Conservation (phyloP, 1,139 yeast genomes). For the Candida freyschussii region DNA sequence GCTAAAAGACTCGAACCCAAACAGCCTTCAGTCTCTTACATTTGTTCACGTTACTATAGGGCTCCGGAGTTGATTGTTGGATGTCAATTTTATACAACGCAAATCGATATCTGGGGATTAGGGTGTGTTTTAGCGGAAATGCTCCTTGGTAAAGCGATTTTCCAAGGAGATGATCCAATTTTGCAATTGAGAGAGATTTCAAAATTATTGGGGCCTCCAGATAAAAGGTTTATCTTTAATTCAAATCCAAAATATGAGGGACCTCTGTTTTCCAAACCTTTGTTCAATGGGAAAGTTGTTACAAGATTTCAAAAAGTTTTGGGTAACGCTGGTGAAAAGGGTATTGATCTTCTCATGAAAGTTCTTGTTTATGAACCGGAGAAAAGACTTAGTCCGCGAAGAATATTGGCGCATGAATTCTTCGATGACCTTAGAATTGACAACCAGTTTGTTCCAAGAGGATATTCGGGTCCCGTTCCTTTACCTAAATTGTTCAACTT, state of each 20-base stretch:
- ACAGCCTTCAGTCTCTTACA: slow-evolving; percentile 73
- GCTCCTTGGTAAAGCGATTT: slow-evolving; percentile 75
- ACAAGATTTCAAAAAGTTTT: slow-evolving; percentile 66
- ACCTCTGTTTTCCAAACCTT: slow-evolving; percentile 63
- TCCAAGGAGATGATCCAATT: slow-evolving; percentile 75
- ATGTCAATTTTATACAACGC: slow-evolving; percentile 68
- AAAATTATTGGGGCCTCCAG: slow-evolving; percentile 71
- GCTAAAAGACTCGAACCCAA: slow-evolving; percentile 71
- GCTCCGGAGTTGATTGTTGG: slow-evolving; percentile 83
- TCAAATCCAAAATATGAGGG: slow-evolving; percentile 74
- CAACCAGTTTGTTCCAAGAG: slow-evolving; percentile 55
- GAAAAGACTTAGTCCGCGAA: slow-evolving; percentile 57
- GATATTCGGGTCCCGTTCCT: slow-evolving; percentile 32
- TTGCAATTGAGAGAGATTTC: slow-evolving; percentile 73
- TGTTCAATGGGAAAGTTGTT: slow-evolving; percentile 55
- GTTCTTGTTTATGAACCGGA: slow-evolving; percentile 73
- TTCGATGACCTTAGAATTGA: slow-evolving; percentile 61
- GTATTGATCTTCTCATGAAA: slow-evolving; percentile 63
- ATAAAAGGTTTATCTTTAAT: slow-evolving; percentile 63
- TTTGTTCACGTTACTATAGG: slow-evolving; percentile 75
- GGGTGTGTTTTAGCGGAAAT: slow-evolving; percentile 85
- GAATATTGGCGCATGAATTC: slow-evolving; percentile 66
- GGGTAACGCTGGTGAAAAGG: slow-evolving; percentile 64
- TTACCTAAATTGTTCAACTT: slow-evolving; percentile 38
- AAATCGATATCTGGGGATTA: slow-evolving; percentile 80